Conservation (phyloP, 1,284 basidiomycete species). For the Acaromyces ingoldii region DNA sequence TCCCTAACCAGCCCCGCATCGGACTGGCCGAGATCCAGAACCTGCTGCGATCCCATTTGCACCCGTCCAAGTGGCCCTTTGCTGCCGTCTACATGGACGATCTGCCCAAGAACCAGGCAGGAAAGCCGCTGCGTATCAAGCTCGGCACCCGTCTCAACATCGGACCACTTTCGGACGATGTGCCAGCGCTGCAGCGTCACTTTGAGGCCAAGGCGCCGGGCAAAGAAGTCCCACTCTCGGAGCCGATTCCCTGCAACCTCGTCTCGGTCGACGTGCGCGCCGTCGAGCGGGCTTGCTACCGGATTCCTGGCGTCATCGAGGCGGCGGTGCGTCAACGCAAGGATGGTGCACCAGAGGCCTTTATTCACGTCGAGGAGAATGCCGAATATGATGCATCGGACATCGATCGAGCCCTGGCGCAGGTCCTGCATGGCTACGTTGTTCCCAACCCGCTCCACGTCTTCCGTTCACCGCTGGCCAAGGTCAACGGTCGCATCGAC, state of each 20-base stretch:
- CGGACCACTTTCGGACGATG: constrained; percentile 48
- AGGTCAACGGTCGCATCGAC: constrained; percentile 47
- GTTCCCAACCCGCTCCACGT: constrained; percentile 52
- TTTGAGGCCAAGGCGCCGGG: constrained; percentile 49
- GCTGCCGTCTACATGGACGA: constrained; percentile 51
- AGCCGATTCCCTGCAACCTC: constrained; percentile 48
- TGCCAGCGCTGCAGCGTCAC: constrained; percentile 48
- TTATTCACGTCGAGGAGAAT: constrained; percentile 51
- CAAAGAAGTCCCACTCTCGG: constrained; percentile 47
- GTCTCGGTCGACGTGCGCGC: constrained; percentile 48
- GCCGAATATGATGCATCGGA: constrained; percentile 50
- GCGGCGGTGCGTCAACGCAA: constrained; percentile 48
- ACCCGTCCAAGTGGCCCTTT: constrained; percentile 51
- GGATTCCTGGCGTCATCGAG: constrained; percentile 49
- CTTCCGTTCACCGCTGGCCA: constrained; percentile 49
- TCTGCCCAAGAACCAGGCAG: constrained; percentile 50
- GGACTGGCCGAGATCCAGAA: constrained; percentile 50
- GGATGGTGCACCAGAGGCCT: constrained; percentile 49
- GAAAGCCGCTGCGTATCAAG: constrained; percentile 51
- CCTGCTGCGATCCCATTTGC: constrained; percentile 46
- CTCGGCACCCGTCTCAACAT: constrained; percentile 48
- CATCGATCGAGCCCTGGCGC: constrained; percentile 49
- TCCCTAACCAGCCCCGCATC: constrained; percentile 48
- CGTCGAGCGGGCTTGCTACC: constrained; percentile 50
- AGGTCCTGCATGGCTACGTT: constrained; percentile 50